phyloP scores from a whole-genome alignment of 2,329 filamentous ascomycete species.

The Pleomassaria siparia region DNA sequence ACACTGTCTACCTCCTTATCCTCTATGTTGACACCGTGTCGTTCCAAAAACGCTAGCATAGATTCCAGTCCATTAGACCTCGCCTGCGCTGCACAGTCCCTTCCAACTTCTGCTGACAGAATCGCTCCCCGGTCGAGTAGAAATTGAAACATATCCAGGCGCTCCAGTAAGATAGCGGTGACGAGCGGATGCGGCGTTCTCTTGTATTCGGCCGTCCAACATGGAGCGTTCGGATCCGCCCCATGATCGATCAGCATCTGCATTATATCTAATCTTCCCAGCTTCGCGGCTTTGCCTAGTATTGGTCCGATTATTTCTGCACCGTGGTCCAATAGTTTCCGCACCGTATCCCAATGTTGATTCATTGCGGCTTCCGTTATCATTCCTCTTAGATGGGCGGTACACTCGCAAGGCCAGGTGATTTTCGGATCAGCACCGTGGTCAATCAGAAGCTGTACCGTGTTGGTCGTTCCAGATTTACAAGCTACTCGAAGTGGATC shows the following conservation, averaged over 20 bases:
- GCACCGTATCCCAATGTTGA: background rate
- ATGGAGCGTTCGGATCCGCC: background rate
- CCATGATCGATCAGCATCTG: background rate
- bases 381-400: background rate
- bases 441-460: background rate
- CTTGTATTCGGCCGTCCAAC: background rate
- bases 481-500: background rate
- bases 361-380: background rate
- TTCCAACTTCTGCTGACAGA: background rate
- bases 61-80: slow-evolving; percentile 3
- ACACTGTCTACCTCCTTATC: too few species aligned
- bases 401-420: background rate
- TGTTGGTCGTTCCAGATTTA: background rate
- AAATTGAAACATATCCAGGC: slow-evolving; percentile 4
- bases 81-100: background rate
- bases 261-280: background rate
- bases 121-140: slow-evolving; percentile 4
- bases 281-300: background rate
- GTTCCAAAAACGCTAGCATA: slow-evolving; percentile 2
- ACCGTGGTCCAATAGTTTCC: background rate
- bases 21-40: slow-evolving; percentile 2
- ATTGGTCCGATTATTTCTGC: background rate
- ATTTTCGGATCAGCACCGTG: background rate
- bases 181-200: background rate
- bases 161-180: background rate